Evolutionary conservation across 2,329 filamentous ascomycete genomes (phyloP).

Genomic region (Fusarium sp.): DNA sequence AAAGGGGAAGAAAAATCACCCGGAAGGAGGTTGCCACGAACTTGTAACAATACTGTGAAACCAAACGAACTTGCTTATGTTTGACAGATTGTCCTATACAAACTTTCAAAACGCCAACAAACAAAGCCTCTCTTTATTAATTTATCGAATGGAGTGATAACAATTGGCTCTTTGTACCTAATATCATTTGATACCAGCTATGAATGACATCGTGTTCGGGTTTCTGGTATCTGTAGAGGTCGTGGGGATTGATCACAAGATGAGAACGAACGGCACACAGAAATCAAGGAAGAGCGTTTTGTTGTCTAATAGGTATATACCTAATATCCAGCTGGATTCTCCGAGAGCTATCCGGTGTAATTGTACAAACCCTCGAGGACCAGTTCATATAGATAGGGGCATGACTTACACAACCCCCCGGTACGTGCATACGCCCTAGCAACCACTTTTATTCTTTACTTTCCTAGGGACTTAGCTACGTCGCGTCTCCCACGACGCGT

Average conservation of each 20-base stretch:
- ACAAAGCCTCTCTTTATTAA: neutral
- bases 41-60: neutral
- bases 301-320: neutral
- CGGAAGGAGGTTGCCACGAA: neutral
- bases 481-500: constrained; percentile 51
- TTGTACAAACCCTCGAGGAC: neutral
- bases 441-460: constrained; percentile 35
- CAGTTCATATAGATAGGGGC: neutral
- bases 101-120: neutral
- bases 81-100: neutral
- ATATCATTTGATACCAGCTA: neutral
- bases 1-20: neutral
- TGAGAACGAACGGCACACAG: neutral
- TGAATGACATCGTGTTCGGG: neutral
- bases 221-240: neutral
- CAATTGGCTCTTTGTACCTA: neutral
- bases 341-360: neutral
- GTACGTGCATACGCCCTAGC: constrained; percentile 41
- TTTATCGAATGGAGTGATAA: neutral
- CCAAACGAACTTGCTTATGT: neutral
- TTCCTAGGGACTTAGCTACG: neutral
- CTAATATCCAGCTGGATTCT: neutral
- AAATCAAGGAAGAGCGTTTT: neutral
- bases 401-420: constrained; percentile 24
- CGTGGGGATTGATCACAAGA: neutral